Evolutionary conservation across 1,284 basidiomycete species (phyloP).

Genomic region (Pseudozyma sp.): DNA sequence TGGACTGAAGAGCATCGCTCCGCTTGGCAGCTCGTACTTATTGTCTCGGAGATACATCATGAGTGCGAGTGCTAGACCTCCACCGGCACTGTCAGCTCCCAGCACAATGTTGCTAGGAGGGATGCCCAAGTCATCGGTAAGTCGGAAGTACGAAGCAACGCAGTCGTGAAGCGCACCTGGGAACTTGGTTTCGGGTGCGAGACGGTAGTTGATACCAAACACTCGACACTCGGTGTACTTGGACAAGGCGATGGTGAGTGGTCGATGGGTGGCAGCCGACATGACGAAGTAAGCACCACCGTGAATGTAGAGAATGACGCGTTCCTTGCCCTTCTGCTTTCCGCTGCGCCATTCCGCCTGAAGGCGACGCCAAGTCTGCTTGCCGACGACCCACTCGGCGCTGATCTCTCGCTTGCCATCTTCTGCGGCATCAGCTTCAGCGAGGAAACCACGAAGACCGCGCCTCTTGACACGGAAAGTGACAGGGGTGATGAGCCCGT

Average conservation of each 20-base stretch:
- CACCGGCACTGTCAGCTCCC: constrained; percentile 90
- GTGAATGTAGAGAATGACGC: constrained; percentile 91
- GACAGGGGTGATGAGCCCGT: constrained; percentile 94
- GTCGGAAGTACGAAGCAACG: constrained; percentile 85
- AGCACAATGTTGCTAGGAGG: constrained; percentile 78
- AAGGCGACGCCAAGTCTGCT: constrained; percentile 86
- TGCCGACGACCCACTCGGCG: constrained; percentile 96
- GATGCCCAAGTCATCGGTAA: constrained; percentile 88
- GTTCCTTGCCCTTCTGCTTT: constrained; percentile 74
- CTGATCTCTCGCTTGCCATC: constrained; percentile 82
- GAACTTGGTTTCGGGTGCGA: constrained; percentile 93
- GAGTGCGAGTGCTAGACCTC: constrained; percentile 85
- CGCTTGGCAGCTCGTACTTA: constrained; percentile 61
- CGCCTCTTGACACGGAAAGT: constrained; percentile 85
- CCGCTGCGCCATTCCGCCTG: constrained; percentile 79
- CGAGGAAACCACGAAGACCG: constrained; percentile 80
- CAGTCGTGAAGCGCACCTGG: constrained; percentile 93
- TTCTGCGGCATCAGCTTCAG: constrained; percentile 80
- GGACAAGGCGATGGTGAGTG: constrained; percentile 90
- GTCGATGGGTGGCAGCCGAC: constrained; percentile 90
- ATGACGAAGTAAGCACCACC: constrained; percentile 97
- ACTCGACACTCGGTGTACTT: constrained; percentile 90
- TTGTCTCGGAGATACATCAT: constrained; percentile 82
- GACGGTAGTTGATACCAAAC: constrained; percentile 96
- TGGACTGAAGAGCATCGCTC: constrained; percentile 67